Percentiles rank a stretch among this genome's conserved stretches.
Evolutionary conservation across 2,329 filamentous ascomycete species (phyloP).

Genomic region (Fusarium secorum): DNA sequence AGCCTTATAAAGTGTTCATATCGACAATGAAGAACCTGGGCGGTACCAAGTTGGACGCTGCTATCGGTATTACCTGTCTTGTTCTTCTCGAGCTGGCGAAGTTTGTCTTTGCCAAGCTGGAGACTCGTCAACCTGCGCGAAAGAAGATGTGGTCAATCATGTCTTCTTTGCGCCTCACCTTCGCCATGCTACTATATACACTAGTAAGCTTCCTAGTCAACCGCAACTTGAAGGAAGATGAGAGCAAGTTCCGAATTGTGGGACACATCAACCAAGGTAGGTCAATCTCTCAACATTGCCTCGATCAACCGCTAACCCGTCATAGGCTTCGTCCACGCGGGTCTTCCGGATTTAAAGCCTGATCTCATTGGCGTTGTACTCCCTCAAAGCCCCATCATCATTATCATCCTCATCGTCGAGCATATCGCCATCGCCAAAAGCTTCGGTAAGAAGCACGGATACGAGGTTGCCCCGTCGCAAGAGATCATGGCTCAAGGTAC

Average conservation of each 20-base stretch:
- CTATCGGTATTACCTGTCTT: slow-evolving; percentile 74
- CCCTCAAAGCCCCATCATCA: slow-evolving; percentile 71
- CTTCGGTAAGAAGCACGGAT: slow-evolving; percentile 81
- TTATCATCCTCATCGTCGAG: slow-evolving; percentile 81
- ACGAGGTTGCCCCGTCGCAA: slow-evolving; percentile 80
- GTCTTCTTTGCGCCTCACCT: slow-evolving; percentile 77
- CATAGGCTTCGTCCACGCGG: slow-evolving; percentile 31
- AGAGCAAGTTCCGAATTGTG: slow-evolving; percentile 68
- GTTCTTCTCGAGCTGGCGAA: slow-evolving; percentile 67
- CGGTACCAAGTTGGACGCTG: slow-evolving; percentile 68
- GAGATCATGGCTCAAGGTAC: slow-evolving; percentile 82
- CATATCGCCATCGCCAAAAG: slow-evolving; percentile 87
- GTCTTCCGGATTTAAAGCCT: slow-evolving; percentile 61
- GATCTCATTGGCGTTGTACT: slow-evolving; percentile 65
- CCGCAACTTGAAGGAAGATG: slow-evolving; percentile 54
- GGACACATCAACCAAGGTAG: slow-evolving; percentile 70
- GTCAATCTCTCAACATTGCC: background rate
- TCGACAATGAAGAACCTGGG: slow-evolving; percentile 52
- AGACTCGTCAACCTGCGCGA: slow-evolving; percentile 65
- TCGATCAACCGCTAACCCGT: slow-evolving; percentile 6
- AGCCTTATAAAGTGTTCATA: slow-evolving; percentile 55
- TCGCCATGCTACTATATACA: slow-evolving; percentile 79
- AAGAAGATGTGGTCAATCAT: slow-evolving; percentile 75
- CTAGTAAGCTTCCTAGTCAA: slow-evolving; percentile 76
- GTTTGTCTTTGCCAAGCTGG: slow-evolving; percentile 65